These are phyloP conservation scores for Aureobasidium pullulans DNA, from an alignment of 2,329 filamentous ascomycete genomes.

Conservation along the genomic window DNA sequence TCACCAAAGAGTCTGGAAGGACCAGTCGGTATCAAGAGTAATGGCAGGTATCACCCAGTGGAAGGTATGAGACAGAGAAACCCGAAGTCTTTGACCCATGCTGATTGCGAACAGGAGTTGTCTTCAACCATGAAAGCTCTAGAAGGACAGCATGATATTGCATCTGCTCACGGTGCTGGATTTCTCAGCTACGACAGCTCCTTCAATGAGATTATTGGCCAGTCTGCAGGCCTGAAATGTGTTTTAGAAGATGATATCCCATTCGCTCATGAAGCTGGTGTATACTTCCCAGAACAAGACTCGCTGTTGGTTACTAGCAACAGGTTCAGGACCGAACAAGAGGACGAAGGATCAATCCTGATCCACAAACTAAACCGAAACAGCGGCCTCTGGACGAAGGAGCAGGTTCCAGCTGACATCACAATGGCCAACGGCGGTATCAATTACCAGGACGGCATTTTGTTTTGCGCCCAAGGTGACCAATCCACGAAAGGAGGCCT, in stretches of 20 bases:
- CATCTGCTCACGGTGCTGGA: constrained; percentile 7
- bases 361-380: constrained; percentile 22
- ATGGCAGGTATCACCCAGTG: background rate
- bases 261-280: constrained; percentile 33
- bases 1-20: too few species aligned
- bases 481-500: constrained; percentile 19
- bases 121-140: background rate
- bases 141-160: background rate
- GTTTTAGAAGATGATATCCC: constrained; percentile 21
- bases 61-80: background rate
- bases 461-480: constrained; percentile 27
- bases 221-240: constrained; percentile 18
- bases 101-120: background rate
- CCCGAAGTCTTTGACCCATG: background rate
- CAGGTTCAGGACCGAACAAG: constrained; percentile 17
- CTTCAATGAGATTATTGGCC: constrained; percentile 23
- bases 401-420: constrained; percentile 25
- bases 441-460: constrained; percentile 34
- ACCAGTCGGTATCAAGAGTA: background rate
- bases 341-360: constrained; percentile 19
- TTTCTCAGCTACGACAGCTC: constrained; percentile 24
- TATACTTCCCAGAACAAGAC: constrained; percentile 29
- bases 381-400: constrained; percentile 17
- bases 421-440: constrained; percentile 45
- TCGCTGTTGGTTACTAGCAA: constrained; percentile 38